Conservation (phyloP, 192 early-diverging fungal species). For the Gonapodya prolifera region DNA sequence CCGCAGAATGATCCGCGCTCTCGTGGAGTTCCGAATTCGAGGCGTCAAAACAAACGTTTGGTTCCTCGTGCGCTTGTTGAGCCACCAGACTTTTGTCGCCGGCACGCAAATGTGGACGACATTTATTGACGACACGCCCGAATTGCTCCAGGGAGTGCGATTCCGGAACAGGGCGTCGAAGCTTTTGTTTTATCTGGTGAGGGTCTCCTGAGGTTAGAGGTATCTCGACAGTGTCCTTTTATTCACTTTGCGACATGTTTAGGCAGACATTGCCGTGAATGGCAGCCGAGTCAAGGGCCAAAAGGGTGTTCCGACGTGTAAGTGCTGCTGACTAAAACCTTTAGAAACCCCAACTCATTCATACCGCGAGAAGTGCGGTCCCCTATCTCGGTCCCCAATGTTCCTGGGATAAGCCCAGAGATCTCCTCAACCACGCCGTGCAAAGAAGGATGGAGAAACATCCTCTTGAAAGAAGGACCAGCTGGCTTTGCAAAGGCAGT, state of each 20-base stretch:
- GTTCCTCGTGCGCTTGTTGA: slow-evolving; percentile 80
- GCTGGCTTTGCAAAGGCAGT: slow-evolving; percentile 86
- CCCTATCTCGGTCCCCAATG: slow-evolving; percentile 49
- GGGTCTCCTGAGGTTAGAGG: too few species aligned
- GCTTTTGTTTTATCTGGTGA: slow-evolving; percentile 69
- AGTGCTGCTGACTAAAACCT: not conserved
- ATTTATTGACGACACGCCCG: slow-evolving; percentile 93
- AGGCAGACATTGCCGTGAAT: slow-evolving; percentile 75
- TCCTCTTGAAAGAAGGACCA: slow-evolving; percentile 72
- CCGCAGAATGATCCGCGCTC: slow-evolving; percentile 72
- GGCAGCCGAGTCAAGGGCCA: slow-evolving; percentile 86
- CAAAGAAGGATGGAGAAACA: slow-evolving; percentile 74
- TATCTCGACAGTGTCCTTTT: not conserved
- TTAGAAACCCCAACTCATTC: not conserved
- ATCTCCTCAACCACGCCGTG: slow-evolving; percentile 34
- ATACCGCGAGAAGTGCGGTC: slow-evolving; percentile 42
- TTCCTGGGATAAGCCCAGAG: slow-evolving; percentile 27
- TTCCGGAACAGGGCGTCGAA: slow-evolving; percentile 75
- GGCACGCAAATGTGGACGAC: slow-evolving; percentile 86
- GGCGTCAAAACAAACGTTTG: slow-evolving; percentile 95
- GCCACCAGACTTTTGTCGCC: slow-evolving; percentile 62
- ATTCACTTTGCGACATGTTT: not conserved
- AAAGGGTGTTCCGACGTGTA: slow-evolving; percentile 15
- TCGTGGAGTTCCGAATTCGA: slow-evolving; percentile 90
- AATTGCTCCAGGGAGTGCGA: slow-evolving; percentile 69